A percentile compares a stretch with the other conserved stretches of the same genome.
Conservation (phyloP, 129 eudicot species). For the Helianthus tuberosus region DNA sequence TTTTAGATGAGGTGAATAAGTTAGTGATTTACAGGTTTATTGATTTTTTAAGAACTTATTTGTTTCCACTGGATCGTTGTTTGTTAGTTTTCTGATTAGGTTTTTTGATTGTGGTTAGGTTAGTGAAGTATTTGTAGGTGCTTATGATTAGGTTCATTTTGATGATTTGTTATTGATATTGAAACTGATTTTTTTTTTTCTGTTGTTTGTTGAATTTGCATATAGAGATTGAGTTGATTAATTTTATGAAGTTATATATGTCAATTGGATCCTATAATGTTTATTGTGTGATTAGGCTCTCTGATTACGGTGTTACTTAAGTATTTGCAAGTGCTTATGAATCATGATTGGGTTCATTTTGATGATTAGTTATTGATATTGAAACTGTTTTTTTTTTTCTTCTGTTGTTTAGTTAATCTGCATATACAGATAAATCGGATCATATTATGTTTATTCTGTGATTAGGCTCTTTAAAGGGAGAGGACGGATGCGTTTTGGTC, state of each 20-base stretch:
- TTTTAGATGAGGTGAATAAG: background rate
- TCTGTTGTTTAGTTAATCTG: background rate
- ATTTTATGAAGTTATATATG: conserved; percentile 5
- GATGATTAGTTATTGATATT: background rate
- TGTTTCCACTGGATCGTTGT: background rate
- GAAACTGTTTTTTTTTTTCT: background rate
- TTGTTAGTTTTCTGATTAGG: background rate
- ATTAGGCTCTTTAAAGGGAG: too few relatives aligned
- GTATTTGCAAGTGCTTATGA: background rate
- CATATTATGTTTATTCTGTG: background rate
- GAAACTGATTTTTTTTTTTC: background rate
- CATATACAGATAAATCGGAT: background rate
- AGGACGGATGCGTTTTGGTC: too few relatives aligned
- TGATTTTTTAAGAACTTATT: background rate
- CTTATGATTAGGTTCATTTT: background rate
- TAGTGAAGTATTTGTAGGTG: background rate
- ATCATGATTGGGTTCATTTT: background rate
- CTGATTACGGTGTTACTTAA: background rate
- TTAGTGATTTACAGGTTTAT: background rate
- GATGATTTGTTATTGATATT: background rate
- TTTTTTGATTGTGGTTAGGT: background rate
- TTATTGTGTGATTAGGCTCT: background rate
- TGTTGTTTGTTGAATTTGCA: conserved; percentile 11
- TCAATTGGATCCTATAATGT: background rate
- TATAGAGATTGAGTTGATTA: background rate